Percentiles rank a stretch among this genome's conserved stretches.
These are phyloP conservation scores for Claviceps africana DNA, from an alignment of 2,329 filamentous ascomycete genomes.

Conservation along the genomic window DNA sequence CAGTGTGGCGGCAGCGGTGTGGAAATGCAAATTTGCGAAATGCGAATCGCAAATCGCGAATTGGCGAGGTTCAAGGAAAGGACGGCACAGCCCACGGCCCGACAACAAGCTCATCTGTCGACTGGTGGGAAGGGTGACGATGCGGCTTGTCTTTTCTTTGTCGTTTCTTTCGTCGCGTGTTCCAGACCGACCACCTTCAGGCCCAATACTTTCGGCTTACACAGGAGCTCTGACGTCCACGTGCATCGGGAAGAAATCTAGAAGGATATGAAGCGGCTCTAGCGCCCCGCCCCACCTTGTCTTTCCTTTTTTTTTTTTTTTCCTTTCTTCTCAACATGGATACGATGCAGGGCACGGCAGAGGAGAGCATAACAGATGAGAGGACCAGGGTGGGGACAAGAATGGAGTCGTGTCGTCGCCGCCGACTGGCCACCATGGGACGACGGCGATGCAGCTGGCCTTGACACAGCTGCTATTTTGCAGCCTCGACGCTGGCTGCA, in stretches of 20 bases:
- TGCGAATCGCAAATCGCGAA: too few relatives aligned
- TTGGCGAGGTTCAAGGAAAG: too few relatives aligned
- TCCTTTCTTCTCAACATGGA: too few relatives aligned
- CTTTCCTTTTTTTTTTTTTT: too few relatives aligned
- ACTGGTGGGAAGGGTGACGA: too few relatives aligned
- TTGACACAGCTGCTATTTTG: background rate
- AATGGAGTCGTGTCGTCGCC: background rate
- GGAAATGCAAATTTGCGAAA: background rate
- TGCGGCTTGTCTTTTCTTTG: background rate
- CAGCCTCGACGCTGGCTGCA: background rate
- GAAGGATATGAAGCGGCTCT: too few relatives aligned
- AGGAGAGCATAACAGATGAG: background rate
- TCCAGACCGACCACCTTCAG: too few relatives aligned
- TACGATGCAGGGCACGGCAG: background rate
- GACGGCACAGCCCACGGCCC: background rate
- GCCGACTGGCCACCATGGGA: background rate
- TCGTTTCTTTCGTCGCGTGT: background rate
- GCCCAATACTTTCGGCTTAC: too few relatives aligned
- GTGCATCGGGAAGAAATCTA: too few relatives aligned
- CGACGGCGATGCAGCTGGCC: background rate
- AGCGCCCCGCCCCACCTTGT: too few relatives aligned
- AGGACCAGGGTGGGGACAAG: background rate
- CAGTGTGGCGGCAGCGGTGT: background rate
- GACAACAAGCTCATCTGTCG: background rate
- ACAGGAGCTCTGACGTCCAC: too few relatives aligned